Percentiles rank a stretch among this genome's conserved stretches.
These are phyloP conservation scores for Fusarium setosum DNA, from an alignment of 2,329 filamentous ascomycete genomes.

Conservation along the genomic window DNA sequence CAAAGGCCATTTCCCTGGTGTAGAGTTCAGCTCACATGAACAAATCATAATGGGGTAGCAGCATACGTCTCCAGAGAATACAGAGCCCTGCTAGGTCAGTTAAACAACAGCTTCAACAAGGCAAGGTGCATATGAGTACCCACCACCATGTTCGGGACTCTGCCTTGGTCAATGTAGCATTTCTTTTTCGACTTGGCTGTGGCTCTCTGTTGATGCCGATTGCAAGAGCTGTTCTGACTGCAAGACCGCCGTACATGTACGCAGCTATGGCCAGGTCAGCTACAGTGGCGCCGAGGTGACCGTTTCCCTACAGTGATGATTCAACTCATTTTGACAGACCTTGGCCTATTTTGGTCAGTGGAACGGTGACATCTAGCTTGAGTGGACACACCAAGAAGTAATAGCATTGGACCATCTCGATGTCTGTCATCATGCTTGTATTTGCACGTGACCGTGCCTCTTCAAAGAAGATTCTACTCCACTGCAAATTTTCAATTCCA, in stretches of 20 bases:
- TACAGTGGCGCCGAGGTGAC: too few species aligned
- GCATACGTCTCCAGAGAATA: constrained; percentile 57
- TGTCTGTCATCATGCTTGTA: constrained; percentile 54
- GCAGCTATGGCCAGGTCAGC: constrained; percentile 41
- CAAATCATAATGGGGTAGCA: constrained; percentile 1
- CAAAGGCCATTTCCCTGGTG: constrained; percentile 58
- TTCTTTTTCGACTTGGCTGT: constrained; percentile 40
- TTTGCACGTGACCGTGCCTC: constrained; percentile 50
- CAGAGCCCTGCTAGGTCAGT: constrained; percentile 47
- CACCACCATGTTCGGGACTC: constrained; percentile 60
- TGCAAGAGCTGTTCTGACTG: constrained; percentile 58
- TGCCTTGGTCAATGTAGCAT: constrained; percentile 46
- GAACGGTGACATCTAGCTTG: background rate
- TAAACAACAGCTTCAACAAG: rapidly evolving
- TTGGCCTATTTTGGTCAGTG: constrained; percentile 50
- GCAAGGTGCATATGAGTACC: constrained; percentile 12
- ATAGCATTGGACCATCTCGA: constrained; percentile 60
- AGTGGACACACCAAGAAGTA: constrained; percentile 54
- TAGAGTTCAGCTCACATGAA: background rate
- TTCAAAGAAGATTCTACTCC: constrained; percentile 58
- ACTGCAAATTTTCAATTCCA: constrained; percentile 57
- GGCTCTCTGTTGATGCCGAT: constrained; percentile 60
- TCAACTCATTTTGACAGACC: constrained; percentile 61
- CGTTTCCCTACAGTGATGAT: constrained; percentile 54
- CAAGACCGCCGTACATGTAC: constrained; percentile 61